Evolutionary conservation across 352 stramenopile genomes (phyloP).

Genomic region (Phytophthora idaei): DNA sequence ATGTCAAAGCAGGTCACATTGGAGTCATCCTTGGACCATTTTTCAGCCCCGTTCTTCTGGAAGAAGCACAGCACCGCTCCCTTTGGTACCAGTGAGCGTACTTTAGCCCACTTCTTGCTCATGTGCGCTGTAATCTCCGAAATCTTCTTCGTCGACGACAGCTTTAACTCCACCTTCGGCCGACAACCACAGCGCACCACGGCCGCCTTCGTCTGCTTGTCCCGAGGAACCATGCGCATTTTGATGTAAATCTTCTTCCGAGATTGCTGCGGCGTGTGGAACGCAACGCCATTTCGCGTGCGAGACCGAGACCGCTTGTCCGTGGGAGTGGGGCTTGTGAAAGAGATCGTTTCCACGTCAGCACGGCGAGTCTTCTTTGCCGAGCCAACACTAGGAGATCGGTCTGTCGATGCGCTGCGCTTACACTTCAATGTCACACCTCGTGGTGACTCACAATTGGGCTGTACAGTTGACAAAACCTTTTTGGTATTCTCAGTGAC

Average conservation of each 20-base stretch:
- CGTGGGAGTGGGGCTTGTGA: constrained; percentile 44
- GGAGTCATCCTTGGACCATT: constrained; percentile 50
- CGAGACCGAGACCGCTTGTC: constrained; percentile 22
- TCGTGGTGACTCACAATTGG: constrained; percentile 10
- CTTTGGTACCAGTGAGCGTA: constrained; percentile 36
- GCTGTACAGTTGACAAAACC: constrained; percentile 31
- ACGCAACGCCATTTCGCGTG: constrained; percentile 32
- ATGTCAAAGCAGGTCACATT: constrained; percentile 75
- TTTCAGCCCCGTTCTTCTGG: constrained; percentile 47
- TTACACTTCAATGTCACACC: constrained; percentile 37
- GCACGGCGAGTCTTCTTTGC: constrained; percentile 27
- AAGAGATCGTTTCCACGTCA: constrained; percentile 27
- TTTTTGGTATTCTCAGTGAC: constrained; percentile 26
- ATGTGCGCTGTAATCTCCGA: constrained; percentile 82
- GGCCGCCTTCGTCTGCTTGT: constrained; percentile 58
- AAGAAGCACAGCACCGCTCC: constrained; percentile 57
- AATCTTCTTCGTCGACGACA: constrained; percentile 81
- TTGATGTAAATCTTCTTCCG: constrained; percentile 86
- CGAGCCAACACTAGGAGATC: constrained; percentile 13
- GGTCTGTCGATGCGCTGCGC: constrained; percentile 24
- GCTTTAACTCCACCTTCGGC: constrained; percentile 82
- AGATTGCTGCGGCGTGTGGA: constrained; percentile 57
- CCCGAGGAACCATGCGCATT: constrained; percentile 79
- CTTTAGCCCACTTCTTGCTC: constrained; percentile 72
- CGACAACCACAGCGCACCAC: constrained; percentile 57